Evolutionary conservation across 2,329 filamentous ascomycete species (phyloP).

Genomic region (Aspergillus sp.): DNA sequence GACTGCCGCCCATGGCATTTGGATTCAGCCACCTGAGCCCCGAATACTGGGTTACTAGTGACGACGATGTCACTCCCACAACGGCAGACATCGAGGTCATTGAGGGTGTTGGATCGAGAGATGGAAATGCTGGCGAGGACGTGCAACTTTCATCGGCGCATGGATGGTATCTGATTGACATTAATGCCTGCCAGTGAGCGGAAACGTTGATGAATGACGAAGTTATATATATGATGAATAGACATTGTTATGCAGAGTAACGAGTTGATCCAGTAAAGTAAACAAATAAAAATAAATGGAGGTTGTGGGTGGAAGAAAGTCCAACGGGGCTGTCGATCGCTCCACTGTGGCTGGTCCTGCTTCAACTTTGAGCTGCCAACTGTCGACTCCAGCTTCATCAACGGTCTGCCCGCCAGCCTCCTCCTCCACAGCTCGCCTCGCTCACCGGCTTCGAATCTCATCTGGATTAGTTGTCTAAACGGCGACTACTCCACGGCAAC

Average conservation of each 20-base stretch:
- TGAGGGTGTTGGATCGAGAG: slow-evolving; percentile 29
- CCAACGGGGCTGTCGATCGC: neutral
- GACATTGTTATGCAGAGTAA: neutral
- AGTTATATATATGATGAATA: neutral
- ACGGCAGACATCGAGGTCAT: slow-evolving; percentile 33
- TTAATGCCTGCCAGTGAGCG: slow-evolving; percentile 24
- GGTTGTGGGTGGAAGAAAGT: neutral
- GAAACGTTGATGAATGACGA: neutral
- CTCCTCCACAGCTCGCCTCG: neutral
- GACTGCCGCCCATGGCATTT: slow-evolving; percentile 33
- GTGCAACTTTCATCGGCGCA: slow-evolving; percentile 29
- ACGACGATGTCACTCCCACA: slow-evolving; percentile 27
- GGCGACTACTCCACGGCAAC: neutral
- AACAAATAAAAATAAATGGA: neutral
- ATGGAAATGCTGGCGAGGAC: slow-evolving; percentile 35
- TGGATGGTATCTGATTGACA: slow-evolving; percentile 33
- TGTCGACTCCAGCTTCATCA: neutral
- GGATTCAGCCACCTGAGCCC: slow-evolving; percentile 40
- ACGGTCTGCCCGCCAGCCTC: neutral
- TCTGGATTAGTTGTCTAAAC: neutral
- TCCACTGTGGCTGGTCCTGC: neutral
- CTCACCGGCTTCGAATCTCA: neutral
- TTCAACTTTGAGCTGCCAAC: neutral
- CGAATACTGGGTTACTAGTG: slow-evolving; percentile 43
- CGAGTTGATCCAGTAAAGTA: neutral